These are phyloP conservation scores for Magnolia changhungtana DNA, from an alignment of 164 flowering plant species.

Conservation along the genomic window DNA sequence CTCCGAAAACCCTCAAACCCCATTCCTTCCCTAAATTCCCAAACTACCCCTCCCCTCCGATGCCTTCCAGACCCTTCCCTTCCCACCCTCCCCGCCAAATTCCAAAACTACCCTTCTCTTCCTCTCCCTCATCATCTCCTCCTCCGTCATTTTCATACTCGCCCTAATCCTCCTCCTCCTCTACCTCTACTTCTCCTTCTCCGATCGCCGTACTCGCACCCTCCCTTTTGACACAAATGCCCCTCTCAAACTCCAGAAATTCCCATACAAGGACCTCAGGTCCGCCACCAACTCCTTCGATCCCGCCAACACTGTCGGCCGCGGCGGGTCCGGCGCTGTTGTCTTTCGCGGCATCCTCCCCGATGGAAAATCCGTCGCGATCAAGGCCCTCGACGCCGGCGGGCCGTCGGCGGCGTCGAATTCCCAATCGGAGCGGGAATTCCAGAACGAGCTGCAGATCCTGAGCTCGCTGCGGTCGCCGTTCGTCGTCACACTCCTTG, in stretches of 20 bases:
- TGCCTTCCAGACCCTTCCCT: constrained; percentile 67
- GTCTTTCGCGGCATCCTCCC: constrained; percentile 68
- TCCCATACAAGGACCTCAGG: constrained; percentile 70
- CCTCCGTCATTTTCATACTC: constrained; percentile 45
- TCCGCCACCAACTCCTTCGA: constrained; percentile 61
- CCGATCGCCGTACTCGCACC: constrained; percentile 50
- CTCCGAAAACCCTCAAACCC: neutral
- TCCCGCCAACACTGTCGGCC: constrained; percentile 57
- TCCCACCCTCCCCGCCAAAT: constrained; percentile 10
- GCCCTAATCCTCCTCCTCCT: constrained; percentile 37
- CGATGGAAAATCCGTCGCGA: constrained; percentile 75
- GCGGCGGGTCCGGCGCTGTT: constrained; percentile 86
- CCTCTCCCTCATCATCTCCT: constrained; percentile 49
- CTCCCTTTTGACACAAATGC: constrained; percentile 63
- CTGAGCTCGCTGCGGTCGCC: constrained; percentile 72
- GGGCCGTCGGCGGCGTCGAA: constrained; percentile 34
- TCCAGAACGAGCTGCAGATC: constrained; percentile 84
- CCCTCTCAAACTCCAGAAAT: constrained; percentile 54
- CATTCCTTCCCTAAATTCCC: neutral
- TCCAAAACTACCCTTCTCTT: constrained; percentile 42
- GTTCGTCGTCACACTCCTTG: constrained; percentile 66
- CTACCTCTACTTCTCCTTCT: constrained; percentile 51
- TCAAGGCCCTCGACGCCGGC: constrained; percentile 55
- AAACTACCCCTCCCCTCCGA: constrained; percentile 15
- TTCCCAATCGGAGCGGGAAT: constrained; percentile 65